Base-by-base conservation (phyloP, 2,329 filamentous ascomycete genomes). In the Fusarium nurragi region DNA sequence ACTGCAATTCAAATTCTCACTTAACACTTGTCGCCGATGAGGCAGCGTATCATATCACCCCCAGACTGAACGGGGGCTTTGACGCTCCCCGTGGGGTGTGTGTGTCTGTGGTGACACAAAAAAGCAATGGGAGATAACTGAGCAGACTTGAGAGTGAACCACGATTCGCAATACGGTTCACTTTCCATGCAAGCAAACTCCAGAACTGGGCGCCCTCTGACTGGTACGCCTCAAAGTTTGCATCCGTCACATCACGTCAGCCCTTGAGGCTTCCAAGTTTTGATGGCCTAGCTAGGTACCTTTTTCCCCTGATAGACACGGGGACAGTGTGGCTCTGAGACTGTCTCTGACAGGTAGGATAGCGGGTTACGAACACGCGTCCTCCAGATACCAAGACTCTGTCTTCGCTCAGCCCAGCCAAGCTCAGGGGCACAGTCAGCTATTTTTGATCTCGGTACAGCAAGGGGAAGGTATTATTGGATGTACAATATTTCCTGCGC, bases 181-280 rank as follows among this genome's bases (percentile, higher is more conserved):
- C 9, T 48, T 32, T 50, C 26, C 48, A 37, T 37, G 34, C 37
- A 34, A 50, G 32, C 21, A 46, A 55, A 25, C 26, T 25, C 18
- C 19, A 22, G 32, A 45, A n/a, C n/a, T 40, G 19, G 18, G 37
- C 43, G 37, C 19, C 19, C 19, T 30, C 19, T 40, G 49, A 54
- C 53, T 60, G 49, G 63, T 34, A 67, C 63, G 53, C 58, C 46
- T 67, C 57, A 14, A 48, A 38, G 19, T 41, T 46, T 30, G 13
- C 38, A 59, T 36, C 38, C 45, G 59, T n/a, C 49, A 38, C 53
- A 66, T 66, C 64, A 66, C 58, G 64, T 67, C 63, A 66, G 63
- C 63, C 21, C 47, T 37, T 36, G 46, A 40, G n/a, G 57, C 53
- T 64, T 64, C 44, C 56, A 39, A 28, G 48, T 38, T 60, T 60